These are phyloP conservation scores for Capsicum pubescens DNA, from an alignment of 257 asterid genomes.

Conservation along the genomic window DNA sequence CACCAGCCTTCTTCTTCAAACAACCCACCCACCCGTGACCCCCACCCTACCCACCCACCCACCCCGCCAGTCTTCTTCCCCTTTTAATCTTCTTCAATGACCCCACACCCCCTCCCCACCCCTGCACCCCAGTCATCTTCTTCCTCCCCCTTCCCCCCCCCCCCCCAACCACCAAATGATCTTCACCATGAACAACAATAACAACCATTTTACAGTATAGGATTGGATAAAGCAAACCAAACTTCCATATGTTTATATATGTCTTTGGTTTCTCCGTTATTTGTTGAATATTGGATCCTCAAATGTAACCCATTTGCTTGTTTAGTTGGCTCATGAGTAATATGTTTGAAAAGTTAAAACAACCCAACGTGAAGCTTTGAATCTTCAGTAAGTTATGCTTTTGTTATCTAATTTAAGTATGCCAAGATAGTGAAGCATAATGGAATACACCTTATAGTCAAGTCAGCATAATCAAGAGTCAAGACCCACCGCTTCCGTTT, in stretches of 20 bases:
- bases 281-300: neutral
- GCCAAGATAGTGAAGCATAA: too few relatives aligned
- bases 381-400: neutral
- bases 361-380: neutral
- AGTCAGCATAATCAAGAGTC: too few relatives aligned
- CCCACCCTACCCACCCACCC: too few relatives aligned
- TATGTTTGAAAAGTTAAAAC: neutral
- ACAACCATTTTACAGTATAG: neutral
- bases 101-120: too few relatives aligned
- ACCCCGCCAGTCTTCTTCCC: too few relatives aligned
- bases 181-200: neutral
- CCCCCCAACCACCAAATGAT: too few relatives aligned
- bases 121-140: too few relatives aligned
- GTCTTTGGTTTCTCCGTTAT: neutral
- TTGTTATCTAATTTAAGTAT: too few relatives aligned
- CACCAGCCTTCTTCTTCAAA: too few relatives aligned
- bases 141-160: too few relatives aligned
- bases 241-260: neutral
- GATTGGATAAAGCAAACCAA: neutral
- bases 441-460: neutral
- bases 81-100: too few relatives aligned
- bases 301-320: conserved; percentile 2
- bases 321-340: neutral
- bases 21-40: too few relatives aligned
- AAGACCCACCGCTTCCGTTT: neutral